These are phyloP conservation scores for Colletotrichum trifolii DNA, from an alignment of 2,329 filamentous ascomycete genomes.

Conservation along the genomic window DNA sequence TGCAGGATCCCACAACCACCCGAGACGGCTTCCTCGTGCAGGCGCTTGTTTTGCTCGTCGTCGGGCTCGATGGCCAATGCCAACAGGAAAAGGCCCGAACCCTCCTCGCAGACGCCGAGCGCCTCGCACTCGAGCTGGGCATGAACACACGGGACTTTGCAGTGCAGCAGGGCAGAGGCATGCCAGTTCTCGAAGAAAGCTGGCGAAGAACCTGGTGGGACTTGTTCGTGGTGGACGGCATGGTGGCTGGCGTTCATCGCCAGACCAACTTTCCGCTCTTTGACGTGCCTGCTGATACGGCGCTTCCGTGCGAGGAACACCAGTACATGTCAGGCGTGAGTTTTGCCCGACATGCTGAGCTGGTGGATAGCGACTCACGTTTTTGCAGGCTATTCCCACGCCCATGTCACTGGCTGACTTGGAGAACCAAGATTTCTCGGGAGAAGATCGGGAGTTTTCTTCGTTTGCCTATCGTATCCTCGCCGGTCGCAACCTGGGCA, in stretches of 20 bases:
- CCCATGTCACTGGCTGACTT: conserved; percentile 78
- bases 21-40: conserved; percentile 77
- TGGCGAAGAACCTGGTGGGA: conserved; percentile 95
- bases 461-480: conserved; percentile 89
- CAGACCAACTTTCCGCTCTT: conserved; percentile 77
- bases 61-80: conserved; percentile 81
- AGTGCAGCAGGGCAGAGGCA: conserved; percentile 68
- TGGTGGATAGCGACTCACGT: neutral
- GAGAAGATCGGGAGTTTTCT: conserved; percentile 78
- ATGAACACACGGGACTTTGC: conserved; percentile 79
- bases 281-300: conserved; percentile 74
- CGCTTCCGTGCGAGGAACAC: conserved; percentile 85
- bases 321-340: conserved; percentile 72
- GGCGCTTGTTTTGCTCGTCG: conserved; percentile 79
- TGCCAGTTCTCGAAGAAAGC: conserved; percentile 80
- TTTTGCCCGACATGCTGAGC: conserved; percentile 25
- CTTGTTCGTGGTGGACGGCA: conserved; percentile 81
- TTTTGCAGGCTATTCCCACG: conserved; percentile 63
- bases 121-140: conserved; percentile 79
- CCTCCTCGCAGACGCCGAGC: conserved; percentile 74
- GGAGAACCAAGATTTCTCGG: conserved; percentile 79
- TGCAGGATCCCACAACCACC: conserved; percentile 57
- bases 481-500: conserved; percentile 80
- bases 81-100: conserved; percentile 76
- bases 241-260: conserved; percentile 83